Conservation (phyloP, 305 asterid species). For the Striga hermonthica region DNA sequence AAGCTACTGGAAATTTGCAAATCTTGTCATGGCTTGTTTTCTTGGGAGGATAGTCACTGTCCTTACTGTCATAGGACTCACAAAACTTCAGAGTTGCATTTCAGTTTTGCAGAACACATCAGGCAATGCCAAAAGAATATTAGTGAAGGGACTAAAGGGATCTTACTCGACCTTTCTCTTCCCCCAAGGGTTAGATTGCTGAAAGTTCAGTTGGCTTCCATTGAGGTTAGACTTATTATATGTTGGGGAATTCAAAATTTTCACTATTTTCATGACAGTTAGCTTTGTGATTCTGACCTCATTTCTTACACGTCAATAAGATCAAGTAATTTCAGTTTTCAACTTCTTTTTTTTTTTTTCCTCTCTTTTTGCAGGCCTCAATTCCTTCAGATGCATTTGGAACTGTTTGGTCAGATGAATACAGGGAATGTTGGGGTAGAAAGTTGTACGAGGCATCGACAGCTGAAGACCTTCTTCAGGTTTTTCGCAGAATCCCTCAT, state of each 20-base stretch:
- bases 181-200: slow-evolving; percentile 61
- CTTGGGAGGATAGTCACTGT: slow-evolving; percentile 56
- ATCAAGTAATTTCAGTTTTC: neutral
- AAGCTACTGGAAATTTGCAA: slow-evolving; percentile 58
- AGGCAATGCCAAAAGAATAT: slow-evolving; percentile 43
- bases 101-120: slow-evolving; percentile 46
- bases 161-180: slow-evolving; percentile 37
- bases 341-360: slow-evolving; percentile 17
- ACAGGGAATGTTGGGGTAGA: slow-evolving; percentile 56
- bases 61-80: slow-evolving; percentile 51
- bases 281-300: too few relatives aligned
- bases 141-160: slow-evolving; percentile 37
- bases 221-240: slow-evolving; percentile 55
- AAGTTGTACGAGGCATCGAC: slow-evolving; percentile 57
- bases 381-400: slow-evolving; percentile 70
- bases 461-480: slow-evolving; percentile 79
- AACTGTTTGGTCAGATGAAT: slow-evolving; percentile 65
- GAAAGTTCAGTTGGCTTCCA: slow-evolving; percentile 61
- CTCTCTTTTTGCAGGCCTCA: slow-evolving; percentile 57
- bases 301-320: slow-evolving; percentile 14
- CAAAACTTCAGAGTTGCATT: slow-evolving; percentile 29
- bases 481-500: slow-evolving; percentile 20
- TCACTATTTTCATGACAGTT: slow-evolving; percentile 10
- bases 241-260: slow-evolving; percentile 21
- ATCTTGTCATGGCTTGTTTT: slow-evolving; percentile 45